A percentile compares a stretch with the other conserved stretches of the same genome.
Conservation (phyloP, 345 rosid genomes). For the Limnanthes douglasii region DNA sequence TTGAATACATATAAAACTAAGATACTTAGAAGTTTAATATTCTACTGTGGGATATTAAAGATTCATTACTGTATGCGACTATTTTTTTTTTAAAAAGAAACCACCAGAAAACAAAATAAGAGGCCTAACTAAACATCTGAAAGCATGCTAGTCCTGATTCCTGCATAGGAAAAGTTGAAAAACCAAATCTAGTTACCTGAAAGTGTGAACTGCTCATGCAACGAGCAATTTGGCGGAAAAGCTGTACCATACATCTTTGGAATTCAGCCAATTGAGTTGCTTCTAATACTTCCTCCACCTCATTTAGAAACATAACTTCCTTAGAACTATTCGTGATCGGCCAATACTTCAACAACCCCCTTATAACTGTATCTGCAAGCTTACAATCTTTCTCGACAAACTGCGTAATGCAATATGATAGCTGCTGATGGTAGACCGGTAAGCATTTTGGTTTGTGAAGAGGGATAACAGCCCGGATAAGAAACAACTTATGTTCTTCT, state of each 20-base stretch:
- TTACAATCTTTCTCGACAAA: slow-evolving; percentile 87
- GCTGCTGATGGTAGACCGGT: slow-evolving; percentile 73
- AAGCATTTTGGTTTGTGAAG: slow-evolving; percentile 79
- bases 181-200: slow-evolving; percentile 37
- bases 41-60: too few species aligned
- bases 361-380: slow-evolving; percentile 69
- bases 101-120: too few species aligned
- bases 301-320: slow-evolving; percentile 88
- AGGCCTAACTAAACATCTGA: too few species aligned
- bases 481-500: slow-evolving; percentile 89
- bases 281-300: slow-evolving; percentile 80
- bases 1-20: too few species aligned
- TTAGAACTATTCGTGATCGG: slow-evolving; percentile 83
- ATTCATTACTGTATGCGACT: too few species aligned
- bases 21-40: too few species aligned
- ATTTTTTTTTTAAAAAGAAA: too few species aligned
- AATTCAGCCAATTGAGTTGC: slow-evolving; percentile 71
- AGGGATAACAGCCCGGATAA: slow-evolving; percentile 56
- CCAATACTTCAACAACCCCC: slow-evolving; percentile 83
- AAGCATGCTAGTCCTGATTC: too few species aligned
- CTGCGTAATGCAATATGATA: slow-evolving; percentile 69
- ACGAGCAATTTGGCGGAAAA: slow-evolving; percentile 51
- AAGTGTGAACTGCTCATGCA: slow-evolving; percentile 79
- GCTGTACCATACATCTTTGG: slow-evolving; percentile 72
- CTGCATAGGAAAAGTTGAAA: slow-evolving; percentile 6